Percentiles rank a stretch among this genome's conserved stretches.
Conservation (phyloP, 192 early-diverging fungal genomes). For the Geosiphon pyriformis region DNA sequence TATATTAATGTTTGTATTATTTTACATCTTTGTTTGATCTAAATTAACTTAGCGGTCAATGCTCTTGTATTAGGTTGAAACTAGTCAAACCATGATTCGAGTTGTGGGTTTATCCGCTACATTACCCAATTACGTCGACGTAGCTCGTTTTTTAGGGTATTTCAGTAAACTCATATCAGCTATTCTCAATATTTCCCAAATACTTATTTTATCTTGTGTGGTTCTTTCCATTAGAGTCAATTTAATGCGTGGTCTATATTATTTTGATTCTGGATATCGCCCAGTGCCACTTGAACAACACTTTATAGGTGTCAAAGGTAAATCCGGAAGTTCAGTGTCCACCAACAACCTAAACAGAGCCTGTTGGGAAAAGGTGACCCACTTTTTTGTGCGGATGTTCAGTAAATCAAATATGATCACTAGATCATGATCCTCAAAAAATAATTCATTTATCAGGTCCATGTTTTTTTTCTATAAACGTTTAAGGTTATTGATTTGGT, state of each 20-base stretch:
- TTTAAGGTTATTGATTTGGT: slow-evolving; percentile 63
- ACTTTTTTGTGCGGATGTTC: no score
- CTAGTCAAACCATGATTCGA: slow-evolving; percentile 91
- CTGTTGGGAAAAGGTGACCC: slow-evolving; percentile 80
- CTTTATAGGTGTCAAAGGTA: slow-evolving; percentile 89
- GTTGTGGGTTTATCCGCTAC: slow-evolving; percentile 97
- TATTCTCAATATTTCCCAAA: no score
- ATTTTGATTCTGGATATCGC: slow-evolving; percentile 92
- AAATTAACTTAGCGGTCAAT: neutral
- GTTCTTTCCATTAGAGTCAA: no score
- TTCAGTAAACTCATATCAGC: no score
- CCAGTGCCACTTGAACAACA: slow-evolving; percentile 96
- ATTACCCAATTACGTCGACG: slow-evolving; percentile 96
- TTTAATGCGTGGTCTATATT: slow-evolving; percentile 88
- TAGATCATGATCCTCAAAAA: slow-evolving; percentile 9
- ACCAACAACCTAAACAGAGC: slow-evolving; percentile 70
- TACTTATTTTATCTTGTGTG: no score
- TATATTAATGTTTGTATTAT: slow-evolving; percentile 11
- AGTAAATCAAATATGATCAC: slow-evolving; percentile 27
- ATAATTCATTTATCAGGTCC: neutral
- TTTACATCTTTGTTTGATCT: neutral
- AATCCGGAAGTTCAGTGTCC: slow-evolving; percentile 61
- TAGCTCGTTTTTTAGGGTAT: slow-evolving; percentile 81
- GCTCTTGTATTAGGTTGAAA: slow-evolving; percentile 49
- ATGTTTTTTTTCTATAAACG: neutral